These are phyloP conservation scores for Vanrija pseudolonga DNA, from an alignment of 1,284 basidiomycete genomes.

Conservation along the genomic window DNA sequence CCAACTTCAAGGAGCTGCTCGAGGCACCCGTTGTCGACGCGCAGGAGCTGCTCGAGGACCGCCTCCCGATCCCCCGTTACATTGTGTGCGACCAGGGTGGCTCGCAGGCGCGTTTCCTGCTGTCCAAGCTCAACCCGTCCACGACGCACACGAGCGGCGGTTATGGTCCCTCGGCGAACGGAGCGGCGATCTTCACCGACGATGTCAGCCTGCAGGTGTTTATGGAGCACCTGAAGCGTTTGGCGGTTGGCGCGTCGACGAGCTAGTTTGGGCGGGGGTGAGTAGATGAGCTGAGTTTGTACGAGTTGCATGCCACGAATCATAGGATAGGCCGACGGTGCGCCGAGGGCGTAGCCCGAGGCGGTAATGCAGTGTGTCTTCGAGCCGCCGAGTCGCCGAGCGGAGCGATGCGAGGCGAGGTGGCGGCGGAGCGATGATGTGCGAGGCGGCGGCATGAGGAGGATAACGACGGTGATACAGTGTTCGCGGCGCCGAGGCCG, in stretches of 20 bases:
- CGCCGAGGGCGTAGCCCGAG: no score
- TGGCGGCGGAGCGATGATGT: no score
- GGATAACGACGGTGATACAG: no score
- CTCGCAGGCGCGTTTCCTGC: conserved; percentile 92
- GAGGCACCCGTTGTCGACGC: conserved; percentile 70
- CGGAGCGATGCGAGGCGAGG: no score
- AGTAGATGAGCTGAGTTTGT: no score
- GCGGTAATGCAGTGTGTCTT: no score
- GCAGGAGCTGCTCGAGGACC: conserved; percentile 87
- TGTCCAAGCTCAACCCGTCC: conserved; percentile 94
- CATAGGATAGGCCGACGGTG: no score
- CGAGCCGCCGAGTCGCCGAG: no score
- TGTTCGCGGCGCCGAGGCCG: no score
- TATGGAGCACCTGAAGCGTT: conserved; percentile 88
- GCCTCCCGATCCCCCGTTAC: conserved; percentile 95
- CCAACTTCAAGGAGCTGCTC: conserved; percentile 94
- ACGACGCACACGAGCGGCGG: conserved; percentile 89
- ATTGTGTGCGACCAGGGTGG: conserved; percentile 98
- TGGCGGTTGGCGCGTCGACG: conserved; percentile 53
- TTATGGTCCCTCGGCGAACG: conserved; percentile 71
- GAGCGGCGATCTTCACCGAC: conserved; percentile 97
- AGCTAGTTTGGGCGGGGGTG: conserved; percentile 28
- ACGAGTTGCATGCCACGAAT: no score
- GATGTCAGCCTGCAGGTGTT: conserved; percentile 96
- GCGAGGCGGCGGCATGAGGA: no score